A percentile compares a stretch with the other conserved stretches of the same genome.
Conservation (phyloP, 1,139 yeast genomes). For the Suhomyces terraborum region DNA sequence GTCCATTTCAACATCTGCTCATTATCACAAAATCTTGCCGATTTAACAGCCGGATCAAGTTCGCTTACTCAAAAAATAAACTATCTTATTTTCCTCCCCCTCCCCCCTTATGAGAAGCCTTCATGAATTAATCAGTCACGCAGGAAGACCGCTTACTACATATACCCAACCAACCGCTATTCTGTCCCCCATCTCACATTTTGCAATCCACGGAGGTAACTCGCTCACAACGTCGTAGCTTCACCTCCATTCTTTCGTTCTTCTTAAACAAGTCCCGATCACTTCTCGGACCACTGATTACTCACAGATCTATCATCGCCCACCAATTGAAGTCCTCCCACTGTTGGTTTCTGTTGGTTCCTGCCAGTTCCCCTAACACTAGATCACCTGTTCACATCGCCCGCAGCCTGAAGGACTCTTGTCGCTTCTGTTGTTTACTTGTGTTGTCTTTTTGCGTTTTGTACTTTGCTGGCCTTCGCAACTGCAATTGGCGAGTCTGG, state of each 20-base stretch:
- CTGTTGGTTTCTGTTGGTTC: neutral
- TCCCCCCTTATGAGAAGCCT: slow-evolving; percentile 1
- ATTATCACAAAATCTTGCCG: slow-evolving; percentile 7
- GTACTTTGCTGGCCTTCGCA: too few species aligned
- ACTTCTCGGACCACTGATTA: too few species aligned
- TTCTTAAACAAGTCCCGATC: too few species aligned
- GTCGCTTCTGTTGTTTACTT: too few species aligned
- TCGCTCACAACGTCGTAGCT: slow-evolving; percentile 3
- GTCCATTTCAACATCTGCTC: slow-evolving; percentile 6
- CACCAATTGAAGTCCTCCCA: neutral
- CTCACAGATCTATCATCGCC: too few species aligned
- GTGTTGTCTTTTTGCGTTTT: too few species aligned
- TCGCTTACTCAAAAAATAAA: slow-evolving; percentile 6
- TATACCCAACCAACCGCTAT: slow-evolving; percentile 5
- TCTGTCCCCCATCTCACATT: slow-evolving; percentile 3
- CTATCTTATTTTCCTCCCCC: slow-evolving; percentile 4
- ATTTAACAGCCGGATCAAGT: slow-evolving; percentile 5
- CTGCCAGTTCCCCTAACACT: neutral
- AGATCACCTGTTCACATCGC: too few species aligned
- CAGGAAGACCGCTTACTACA: slow-evolving; percentile 4
- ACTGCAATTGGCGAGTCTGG: neutral
- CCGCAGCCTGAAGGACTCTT: too few species aligned
- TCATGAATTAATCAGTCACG: slow-evolving; percentile 2
- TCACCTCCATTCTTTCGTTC: neutral
- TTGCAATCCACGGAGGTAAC: slow-evolving; percentile 2